These are phyloP conservation scores for Sparassis latifolia DNA, from an alignment of 1,284 basidiomycete species.

Conservation along the genomic window DNA sequence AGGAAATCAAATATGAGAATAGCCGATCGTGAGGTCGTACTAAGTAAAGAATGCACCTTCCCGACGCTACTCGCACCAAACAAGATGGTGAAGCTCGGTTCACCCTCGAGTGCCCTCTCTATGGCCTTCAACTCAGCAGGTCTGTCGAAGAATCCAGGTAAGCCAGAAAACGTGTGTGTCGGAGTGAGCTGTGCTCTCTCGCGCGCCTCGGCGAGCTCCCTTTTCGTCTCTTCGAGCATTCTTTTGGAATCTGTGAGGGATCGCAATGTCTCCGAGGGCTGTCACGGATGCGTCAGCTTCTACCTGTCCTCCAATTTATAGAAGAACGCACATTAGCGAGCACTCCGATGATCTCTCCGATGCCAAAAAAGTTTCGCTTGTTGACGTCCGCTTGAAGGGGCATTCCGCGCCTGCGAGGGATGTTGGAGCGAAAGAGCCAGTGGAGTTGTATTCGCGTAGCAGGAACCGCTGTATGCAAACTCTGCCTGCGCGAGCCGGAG, in stretches of 20 bases:
- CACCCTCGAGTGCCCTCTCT: constrained; percentile 56
- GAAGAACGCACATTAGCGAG: constrained; percentile 57
- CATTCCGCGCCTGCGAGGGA: constrained; percentile 55
- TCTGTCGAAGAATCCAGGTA: constrained; percentile 69
- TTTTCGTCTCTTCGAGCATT: constrained; percentile 67
- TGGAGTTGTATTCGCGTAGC: constrained; percentile 32
- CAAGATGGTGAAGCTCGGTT: constrained; percentile 73
- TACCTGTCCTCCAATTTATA: constrained; percentile 5
- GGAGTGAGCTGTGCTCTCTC: constrained; percentile 62
- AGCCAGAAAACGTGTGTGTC: constrained; percentile 70
- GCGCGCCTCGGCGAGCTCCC: constrained; percentile 61
- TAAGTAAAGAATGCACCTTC: constrained; percentile 40
- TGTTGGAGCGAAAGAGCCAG: constrained; percentile 68
- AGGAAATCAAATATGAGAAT: neutral
- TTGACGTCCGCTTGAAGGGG: constrained; percentile 51
- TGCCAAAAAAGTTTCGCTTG: constrained; percentile 69
- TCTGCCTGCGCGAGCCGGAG: constrained; percentile 20
- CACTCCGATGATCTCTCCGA: constrained; percentile 71
- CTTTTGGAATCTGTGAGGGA: constrained; percentile 71
- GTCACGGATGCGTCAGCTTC: constrained; percentile 4
- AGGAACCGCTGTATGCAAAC: constrained; percentile 18
- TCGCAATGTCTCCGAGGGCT: constrained; percentile 74
- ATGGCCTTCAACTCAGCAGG: constrained; percentile 59
- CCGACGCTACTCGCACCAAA: constrained; percentile 79
- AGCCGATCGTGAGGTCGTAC: neutral